These are phyloP conservation scores for Verticillium nonalfalfae DNA, from an alignment of 2,329 filamentous ascomycete species.

Conservation along the genomic window DNA sequence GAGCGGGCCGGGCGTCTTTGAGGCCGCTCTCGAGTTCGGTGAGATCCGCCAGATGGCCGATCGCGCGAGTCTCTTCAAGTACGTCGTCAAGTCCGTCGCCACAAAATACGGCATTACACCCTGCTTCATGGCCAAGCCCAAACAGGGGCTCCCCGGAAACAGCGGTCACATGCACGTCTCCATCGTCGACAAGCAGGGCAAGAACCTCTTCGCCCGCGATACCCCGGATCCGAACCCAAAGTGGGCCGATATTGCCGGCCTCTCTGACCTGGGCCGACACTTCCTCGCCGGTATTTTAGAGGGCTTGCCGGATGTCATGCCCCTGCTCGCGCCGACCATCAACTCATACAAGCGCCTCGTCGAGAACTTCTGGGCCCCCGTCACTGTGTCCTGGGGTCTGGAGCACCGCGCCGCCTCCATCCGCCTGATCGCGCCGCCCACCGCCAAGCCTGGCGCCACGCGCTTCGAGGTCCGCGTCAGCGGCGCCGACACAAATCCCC, in stretches of 20 bases:
- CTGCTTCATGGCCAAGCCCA: constrained; percentile 98
- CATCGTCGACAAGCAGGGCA: constrained; percentile 69
- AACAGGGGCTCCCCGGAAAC: constrained; percentile 85
- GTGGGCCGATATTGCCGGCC: constrained; percentile 68
- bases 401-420: constrained; percentile 93
- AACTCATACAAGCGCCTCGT: constrained; percentile 98
- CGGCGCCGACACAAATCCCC: constrained; percentile 89
- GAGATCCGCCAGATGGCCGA: constrained; percentile 89
- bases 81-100: constrained; percentile 83
- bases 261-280: constrained; percentile 85
- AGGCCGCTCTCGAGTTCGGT: constrained; percentile 88
- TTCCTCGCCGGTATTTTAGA: constrained; percentile 88
- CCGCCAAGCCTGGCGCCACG: constrained; percentile 75
- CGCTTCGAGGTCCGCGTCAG: constrained; percentile 89
- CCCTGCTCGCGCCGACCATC: constrained; percentile 84
- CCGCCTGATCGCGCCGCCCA: constrained; percentile 82
- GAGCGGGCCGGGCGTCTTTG: constrained; percentile 88
- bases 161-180: constrained; percentile 95
- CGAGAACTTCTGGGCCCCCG: constrained; percentile 98
- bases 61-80: constrained; percentile 88
- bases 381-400: constrained; percentile 94
- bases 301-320: constrained; percentile 92
- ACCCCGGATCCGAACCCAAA: constrained; percentile 51
- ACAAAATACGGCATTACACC: constrained; percentile 87
- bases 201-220: constrained; percentile 69